A percentile compares a stretch with the other conserved stretches of the same genome.
Evolutionary conservation across 2,329 filamentous ascomycete genomes (phyloP).

Genomic region (Cordyceps cicadae): DNA sequence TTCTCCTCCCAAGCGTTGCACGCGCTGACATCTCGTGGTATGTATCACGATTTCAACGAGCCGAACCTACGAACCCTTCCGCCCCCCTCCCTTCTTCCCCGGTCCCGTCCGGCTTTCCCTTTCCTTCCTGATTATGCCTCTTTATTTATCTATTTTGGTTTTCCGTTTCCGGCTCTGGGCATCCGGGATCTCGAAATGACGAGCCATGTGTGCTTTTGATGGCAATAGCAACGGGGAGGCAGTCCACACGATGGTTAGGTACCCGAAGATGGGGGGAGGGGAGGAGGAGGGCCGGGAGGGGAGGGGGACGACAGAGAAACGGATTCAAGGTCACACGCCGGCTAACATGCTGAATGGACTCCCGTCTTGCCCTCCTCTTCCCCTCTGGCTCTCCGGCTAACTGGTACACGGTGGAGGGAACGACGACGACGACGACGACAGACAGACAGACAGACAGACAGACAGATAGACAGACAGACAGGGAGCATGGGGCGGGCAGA

Average conservation of each 20-base stretch:
- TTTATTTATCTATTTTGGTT: background rate
- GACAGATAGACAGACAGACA: too few relatives aligned
- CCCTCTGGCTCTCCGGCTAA: background rate
- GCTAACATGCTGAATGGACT: background rate
- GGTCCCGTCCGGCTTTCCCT: background rate
- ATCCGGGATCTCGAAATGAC: too few relatives aligned
- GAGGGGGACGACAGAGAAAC: background rate
- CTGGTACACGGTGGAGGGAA: too few relatives aligned
- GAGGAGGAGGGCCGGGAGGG: background rate
- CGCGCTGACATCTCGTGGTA: background rate
- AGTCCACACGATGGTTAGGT: too few relatives aligned
- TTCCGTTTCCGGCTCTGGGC: background rate
- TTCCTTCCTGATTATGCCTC: background rate
- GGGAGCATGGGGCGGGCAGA: too few relatives aligned
- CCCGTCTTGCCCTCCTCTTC: background rate
- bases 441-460: too few relatives aligned
- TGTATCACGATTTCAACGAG: background rate
- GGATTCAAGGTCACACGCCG: background rate
- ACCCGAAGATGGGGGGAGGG: background rate
- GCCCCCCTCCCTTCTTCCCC: background rate
- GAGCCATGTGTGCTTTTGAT: too few relatives aligned
- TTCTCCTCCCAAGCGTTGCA: background rate
- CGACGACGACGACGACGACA: too few relatives aligned
- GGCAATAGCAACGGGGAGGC: too few relatives aligned
- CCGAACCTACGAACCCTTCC: background rate